Conservation (phyloP, 305 asterid genomes). For the Fraxinus angustifolia region DNA sequence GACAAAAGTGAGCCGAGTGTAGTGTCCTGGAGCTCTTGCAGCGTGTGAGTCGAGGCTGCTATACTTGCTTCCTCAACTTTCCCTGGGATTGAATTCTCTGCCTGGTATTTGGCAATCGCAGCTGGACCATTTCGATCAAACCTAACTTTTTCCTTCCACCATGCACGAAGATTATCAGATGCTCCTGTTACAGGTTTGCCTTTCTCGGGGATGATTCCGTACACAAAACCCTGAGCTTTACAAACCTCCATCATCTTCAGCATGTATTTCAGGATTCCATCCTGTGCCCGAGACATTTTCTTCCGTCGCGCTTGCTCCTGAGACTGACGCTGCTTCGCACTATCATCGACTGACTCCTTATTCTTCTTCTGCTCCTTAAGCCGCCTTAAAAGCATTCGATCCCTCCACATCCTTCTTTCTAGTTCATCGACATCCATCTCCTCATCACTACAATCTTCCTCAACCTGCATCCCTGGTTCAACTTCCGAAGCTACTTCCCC, state of each 20-base stretch:
- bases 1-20: slow-evolving; percentile 68
- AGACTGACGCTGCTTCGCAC: slow-evolving; percentile 41
- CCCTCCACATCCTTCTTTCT: slow-evolving; percentile 59
- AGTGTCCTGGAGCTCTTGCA: slow-evolving; percentile 63
- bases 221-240: slow-evolving; percentile 66
- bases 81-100: slow-evolving; percentile 39
- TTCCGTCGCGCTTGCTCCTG: slow-evolving; percentile 66
- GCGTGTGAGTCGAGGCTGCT: slow-evolving; percentile 31
- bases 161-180: slow-evolving; percentile 61
- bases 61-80: slow-evolving; percentile 30
- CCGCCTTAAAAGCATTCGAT: slow-evolving; percentile 42
- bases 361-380: slow-evolving; percentile 52
- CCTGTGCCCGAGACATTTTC: slow-evolving; percentile 75
- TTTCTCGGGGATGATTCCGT: slow-evolving; percentile 64
- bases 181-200: slow-evolving; percentile 68
- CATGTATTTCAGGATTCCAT: slow-evolving; percentile 67
- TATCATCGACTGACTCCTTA: slow-evolving; percentile 31
- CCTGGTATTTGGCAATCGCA: slow-evolving; percentile 48
- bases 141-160: slow-evolving; percentile 75
- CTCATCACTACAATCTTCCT: slow-evolving; percentile 54
- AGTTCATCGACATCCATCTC: slow-evolving; percentile 59
- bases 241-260: slow-evolving; percentile 68
- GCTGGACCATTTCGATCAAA: slow-evolving; percentile 66
- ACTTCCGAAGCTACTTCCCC: slow-evolving; percentile 25
- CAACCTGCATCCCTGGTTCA: slow-evolving; percentile 34